Base-by-base conservation (phyloP, 495 filamentous ascomycete species). In the Monascus purpureus region DNA sequence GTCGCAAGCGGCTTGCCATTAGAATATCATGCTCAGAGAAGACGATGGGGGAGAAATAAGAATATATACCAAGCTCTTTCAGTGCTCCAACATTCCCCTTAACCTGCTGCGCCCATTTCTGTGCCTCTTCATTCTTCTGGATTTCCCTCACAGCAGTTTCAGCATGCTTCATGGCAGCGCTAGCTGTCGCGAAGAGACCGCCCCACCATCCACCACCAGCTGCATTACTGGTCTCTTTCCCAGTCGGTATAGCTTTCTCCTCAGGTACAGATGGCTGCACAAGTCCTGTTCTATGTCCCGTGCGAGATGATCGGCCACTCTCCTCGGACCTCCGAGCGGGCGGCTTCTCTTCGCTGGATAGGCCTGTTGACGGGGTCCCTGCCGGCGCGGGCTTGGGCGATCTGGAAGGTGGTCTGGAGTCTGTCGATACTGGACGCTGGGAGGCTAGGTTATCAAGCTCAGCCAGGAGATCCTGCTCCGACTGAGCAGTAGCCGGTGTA, bases 81-180 rank as follows among this genome's bases (percentile, higher is more conserved):
- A 97, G 52, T 18, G 75, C 81, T 18, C 80, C 82, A 13, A 93
- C 83, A 52, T 95, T 95, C 26, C 85, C 87, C 50, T 78, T 80
- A 25, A 96, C 81, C 49, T 95, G 88, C 36, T 87, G 80, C 4
- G 86, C 90, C 90, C 90, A 96, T 55, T 80, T 76, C 57, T 85
- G 82, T 25, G 87, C 90, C 52, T 97, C 90, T 55, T 97, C 86
- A 37, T 93, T 94, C 45, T 85, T 80, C 50, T 92, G 83, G 25
- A 96, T 85, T 49, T 94, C 85, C 49, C 93, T 93, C 29, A 93
- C 86, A 1, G 86, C 75, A 11, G 77, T 84, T 53, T 96, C 85
- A 18, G 92, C 90, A 49, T 86, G 82, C 67, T 93, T 94, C 55
- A 93, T 81, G 26, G 88, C 92, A 20, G 85, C 82, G 25, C 45